phyloP scores from a whole-genome alignment of 2,329 filamentous ascomycete genomes.

The Aspergillus viridinutans region DNA sequence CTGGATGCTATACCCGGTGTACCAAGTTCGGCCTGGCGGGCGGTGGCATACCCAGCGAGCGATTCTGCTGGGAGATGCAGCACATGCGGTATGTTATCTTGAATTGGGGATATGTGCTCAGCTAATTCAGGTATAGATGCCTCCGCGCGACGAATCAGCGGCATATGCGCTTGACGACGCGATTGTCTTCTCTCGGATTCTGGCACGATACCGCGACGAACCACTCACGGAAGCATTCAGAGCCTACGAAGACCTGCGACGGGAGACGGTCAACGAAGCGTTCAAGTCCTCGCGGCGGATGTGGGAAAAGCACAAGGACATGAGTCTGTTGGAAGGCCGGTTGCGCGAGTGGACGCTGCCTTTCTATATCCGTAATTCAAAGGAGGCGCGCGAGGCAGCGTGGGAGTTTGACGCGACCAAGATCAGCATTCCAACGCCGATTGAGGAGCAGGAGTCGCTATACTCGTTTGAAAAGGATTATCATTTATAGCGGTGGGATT shows the following conservation, averaged over 20 bases:
- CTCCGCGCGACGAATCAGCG: conserved; percentile 44
- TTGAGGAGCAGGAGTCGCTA: conserved; percentile 20
- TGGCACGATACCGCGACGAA: conserved; percentile 31
- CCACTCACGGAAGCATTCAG: conserved; percentile 31
- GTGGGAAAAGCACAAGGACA: conserved; percentile 39
- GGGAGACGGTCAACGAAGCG: conserved; percentile 35
- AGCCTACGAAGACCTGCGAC: conserved; percentile 37
- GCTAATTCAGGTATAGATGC: conserved; percentile 35
- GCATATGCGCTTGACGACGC: conserved; percentile 44
- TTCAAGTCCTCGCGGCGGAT: conserved; percentile 37
- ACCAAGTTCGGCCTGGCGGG: conserved; percentile 35
- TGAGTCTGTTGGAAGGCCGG: conserved; percentile 31
- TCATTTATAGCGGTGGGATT: neutral
- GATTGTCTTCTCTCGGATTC: conserved; percentile 39
- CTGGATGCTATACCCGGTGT: conserved; percentile 45
- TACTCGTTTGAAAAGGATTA: conserved; percentile 22
- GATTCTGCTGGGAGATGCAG: conserved; percentile 45
- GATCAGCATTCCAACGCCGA: conserved; percentile 26
- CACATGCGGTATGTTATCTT: conserved; percentile 38
- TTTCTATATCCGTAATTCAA: conserved; percentile 27
- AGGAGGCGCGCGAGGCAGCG: conserved; percentile 24
- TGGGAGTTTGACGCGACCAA: conserved; percentile 37
- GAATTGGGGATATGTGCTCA: neutral
- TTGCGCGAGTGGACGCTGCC: conserved; percentile 39
- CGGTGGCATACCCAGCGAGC: conserved; percentile 39